A percentile compares a stretch with the other conserved stretches of the same genome.
These are phyloP conservation scores for Candida dubliniensis DNA, from an alignment of 1,139 yeast genomes.

Conservation along the genomic window DNA sequence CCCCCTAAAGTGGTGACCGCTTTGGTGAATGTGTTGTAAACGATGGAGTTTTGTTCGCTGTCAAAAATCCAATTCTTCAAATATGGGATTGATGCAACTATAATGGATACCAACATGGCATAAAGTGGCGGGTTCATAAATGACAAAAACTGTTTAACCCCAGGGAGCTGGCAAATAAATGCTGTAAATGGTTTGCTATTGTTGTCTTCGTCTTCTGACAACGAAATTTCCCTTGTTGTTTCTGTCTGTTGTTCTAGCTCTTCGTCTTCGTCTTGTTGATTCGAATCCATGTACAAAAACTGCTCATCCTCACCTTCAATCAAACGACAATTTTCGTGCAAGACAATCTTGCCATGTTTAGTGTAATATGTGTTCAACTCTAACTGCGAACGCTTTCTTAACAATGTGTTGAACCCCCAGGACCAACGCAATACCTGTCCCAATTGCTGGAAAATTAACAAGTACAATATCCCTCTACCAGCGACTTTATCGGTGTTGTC, in stretches of 20 bases:
- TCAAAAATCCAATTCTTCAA: conserved; percentile 68
- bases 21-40: conserved; percentile 73
- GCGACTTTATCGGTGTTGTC: conserved; percentile 74
- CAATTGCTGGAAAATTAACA: conserved; percentile 78
- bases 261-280: background rate
- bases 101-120: conserved; percentile 81
- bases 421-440: conserved; percentile 88
- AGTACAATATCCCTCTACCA: conserved; percentile 74
- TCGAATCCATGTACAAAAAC: conserved; percentile 8
- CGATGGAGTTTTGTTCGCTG: conserved; percentile 41
- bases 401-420: conserved; percentile 82
- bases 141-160: conserved; percentile 28
- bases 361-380: conserved; percentile 38
- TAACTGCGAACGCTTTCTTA: conserved; percentile 49
- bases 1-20: conserved; percentile 80
- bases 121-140: conserved; percentile 95
- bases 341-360: conserved; percentile 12
- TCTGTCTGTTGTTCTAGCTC: conserved; percentile 14
- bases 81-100: conserved; percentile 79
- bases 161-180: conserved; percentile 11
- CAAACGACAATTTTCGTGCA: conserved; percentile 13
- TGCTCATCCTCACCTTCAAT: conserved; percentile 9
- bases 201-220: conserved; percentile 5
- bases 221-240: conserved; percentile 12
- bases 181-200: background rate